phyloP scores from a whole-genome alignment of 129 eudicot genomes.

The Smallanthus sonchifolius region DNA sequence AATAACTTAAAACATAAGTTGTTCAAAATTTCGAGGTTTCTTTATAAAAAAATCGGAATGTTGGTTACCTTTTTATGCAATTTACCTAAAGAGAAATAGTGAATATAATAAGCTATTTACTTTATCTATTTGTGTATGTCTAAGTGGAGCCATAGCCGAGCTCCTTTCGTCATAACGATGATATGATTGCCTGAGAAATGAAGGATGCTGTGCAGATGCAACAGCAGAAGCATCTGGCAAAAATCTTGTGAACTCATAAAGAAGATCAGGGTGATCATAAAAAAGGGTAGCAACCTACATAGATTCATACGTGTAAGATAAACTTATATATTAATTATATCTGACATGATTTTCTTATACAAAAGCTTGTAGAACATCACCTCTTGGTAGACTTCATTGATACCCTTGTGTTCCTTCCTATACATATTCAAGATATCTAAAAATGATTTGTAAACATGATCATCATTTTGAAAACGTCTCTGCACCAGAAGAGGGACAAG shows the following conservation, averaged over 20 bases:
- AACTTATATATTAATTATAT: not conserved
- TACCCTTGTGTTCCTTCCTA: constrained; percentile 81
- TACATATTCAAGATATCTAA: constrained; percentile 88
- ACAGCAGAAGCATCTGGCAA: constrained; percentile 80
- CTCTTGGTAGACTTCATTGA: constrained; percentile 81
- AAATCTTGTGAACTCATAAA: constrained; percentile 87
- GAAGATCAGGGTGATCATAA: constrained; percentile 81
- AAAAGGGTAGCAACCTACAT: constrained; percentile 84
- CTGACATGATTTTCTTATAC: not conserved
- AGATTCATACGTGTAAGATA: not conserved
- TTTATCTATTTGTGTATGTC: constrained; percentile 60
- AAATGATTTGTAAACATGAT: constrained; percentile 79
- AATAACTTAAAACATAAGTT: not conserved
- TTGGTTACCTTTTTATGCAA: not conserved
- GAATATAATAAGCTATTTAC: constrained; percentile 23
- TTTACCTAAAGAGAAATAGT: not conserved
- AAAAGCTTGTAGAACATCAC: constrained; percentile 29
- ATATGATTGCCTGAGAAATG: constrained; percentile 47
- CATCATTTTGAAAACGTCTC: constrained; percentile 83
- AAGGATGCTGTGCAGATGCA: constrained; percentile 60
- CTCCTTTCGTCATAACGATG: constrained; percentile 65
- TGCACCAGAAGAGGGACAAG: constrained; percentile 27
- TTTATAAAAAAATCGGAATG: not conserved
- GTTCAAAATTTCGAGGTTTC: not conserved
- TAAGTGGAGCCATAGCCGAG: constrained; percentile 44